Conservation (phyloP, 192 early-diverging fungal genomes). For the Dissophora globulifera region DNA sequence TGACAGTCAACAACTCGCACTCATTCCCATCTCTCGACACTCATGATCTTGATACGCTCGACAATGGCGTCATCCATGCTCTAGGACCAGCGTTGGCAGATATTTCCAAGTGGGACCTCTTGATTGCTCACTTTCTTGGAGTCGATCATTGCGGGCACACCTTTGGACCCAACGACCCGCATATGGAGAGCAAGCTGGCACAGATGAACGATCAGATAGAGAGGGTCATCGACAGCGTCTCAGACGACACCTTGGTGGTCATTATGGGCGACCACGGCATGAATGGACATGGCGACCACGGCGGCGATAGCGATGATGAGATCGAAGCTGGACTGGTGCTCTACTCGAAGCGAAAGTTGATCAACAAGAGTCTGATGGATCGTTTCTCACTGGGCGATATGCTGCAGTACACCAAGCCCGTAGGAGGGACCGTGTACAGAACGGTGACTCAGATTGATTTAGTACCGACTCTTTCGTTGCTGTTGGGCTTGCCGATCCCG, state of each 20-base stretch:
- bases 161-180: conserved; percentile 85
- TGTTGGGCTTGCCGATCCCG: conserved; percentile 89
- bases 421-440: conserved; percentile 57
- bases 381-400: conserved; percentile 34
- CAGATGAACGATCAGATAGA: conserved; percentile 88
- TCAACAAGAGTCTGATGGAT: conserved; percentile 29
- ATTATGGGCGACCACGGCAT: conserved; percentile 99
- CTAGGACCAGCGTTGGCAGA: conserved; percentile 51
- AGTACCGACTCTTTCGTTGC: conserved; percentile 83
- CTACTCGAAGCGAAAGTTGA: conserved; percentile 72
- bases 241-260: conserved; percentile 83
- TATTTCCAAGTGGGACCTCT: conserved; percentile 72
- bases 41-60: conserved; percentile 94
- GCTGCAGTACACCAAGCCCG: conserved; percentile 39
- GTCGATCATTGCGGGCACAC: conserved; percentile 98
- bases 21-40: conserved; percentile 79
- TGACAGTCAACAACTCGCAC: conserved; percentile 63
- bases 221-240: conserved; percentile 69
- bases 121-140: conserved; percentile 94
- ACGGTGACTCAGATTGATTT: conserved; percentile 93
- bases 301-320: conserved; percentile 93
- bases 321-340: conserved; percentile 87
- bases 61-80: conserved; percentile 79
- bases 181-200: conserved; percentile 85
- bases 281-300: conserved; percentile 95